Conservation (phyloP, 257 asterid species). For the Verbena officinalis region DNA sequence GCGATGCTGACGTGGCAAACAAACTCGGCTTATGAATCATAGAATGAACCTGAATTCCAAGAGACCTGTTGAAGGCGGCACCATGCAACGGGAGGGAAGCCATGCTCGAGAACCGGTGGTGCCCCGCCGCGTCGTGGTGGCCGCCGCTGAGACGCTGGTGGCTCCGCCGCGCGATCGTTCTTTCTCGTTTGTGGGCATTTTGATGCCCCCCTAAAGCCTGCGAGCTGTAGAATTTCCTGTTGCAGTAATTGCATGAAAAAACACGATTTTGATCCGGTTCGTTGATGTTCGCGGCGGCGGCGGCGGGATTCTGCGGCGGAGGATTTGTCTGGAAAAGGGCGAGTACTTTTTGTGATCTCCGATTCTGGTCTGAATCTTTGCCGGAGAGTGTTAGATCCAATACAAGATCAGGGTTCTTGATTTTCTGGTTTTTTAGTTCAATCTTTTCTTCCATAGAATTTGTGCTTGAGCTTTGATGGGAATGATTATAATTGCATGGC, state of each 20-base stretch:
- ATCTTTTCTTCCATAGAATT: slow-evolving; percentile 17
- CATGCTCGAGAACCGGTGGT: slow-evolving; percentile 42
- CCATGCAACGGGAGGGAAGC: slow-evolving; percentile 73
- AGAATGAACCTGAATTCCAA: slow-evolving; percentile 69
- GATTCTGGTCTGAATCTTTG: slow-evolving; percentile 28
- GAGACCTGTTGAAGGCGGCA: slow-evolving; percentile 53
- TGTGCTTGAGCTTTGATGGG: not conserved
- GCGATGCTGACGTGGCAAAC: slow-evolving; percentile 16
- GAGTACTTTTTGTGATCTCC: slow-evolving; percentile 42
- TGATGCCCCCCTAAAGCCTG: slow-evolving; percentile 95
- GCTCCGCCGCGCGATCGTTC: slow-evolving; percentile 51
- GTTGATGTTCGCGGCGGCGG: too few species aligned
- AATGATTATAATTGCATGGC: not conserved
- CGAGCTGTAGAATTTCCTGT: slow-evolving; percentile 72
- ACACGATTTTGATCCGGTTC: slow-evolving; percentile 45
- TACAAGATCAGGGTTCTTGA: slow-evolving; percentile 31
- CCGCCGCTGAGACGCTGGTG: not conserved
- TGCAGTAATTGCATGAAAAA: slow-evolving; percentile 85
- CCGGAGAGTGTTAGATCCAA: slow-evolving; percentile 55
- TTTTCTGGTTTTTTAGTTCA: slow-evolving; percentile 18
- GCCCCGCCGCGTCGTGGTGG: slow-evolving; percentile 21
- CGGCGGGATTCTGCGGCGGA: too few species aligned
- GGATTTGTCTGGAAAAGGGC: slow-evolving; percentile 34
- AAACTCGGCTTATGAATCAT: slow-evolving; percentile 57
- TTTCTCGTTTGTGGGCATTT: slow-evolving; percentile 80